Evolutionary conservation across 805 yeast species (phyloP), one percentile per base, ranked within the genome.

Genomic region (Ogataea degrootiae): DNA sequence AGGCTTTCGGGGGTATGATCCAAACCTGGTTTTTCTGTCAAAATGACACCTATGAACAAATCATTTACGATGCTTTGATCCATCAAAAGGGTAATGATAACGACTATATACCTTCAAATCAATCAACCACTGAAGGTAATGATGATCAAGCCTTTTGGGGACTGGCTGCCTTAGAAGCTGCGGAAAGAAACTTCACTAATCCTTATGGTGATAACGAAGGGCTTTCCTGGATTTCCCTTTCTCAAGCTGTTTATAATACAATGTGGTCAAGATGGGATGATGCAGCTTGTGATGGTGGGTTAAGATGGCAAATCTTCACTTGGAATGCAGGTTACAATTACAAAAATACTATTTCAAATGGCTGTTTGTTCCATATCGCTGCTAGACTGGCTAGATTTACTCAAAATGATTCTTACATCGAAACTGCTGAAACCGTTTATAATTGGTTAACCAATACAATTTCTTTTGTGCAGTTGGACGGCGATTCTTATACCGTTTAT

Each of bases 111-210:
- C 96, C 96, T 2, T 67, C 82, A 39, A 88, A 87, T 69, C 95
- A 88, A 64, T 76, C 89, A 11, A 75, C 84, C 8, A 82, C 94
- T 2, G 96, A 88, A 67, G 96, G 96, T 66, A 88, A 88, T 62
- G 96, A 88, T 73, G 96, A 88, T 73, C 96, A 88, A 68, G 96
- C 87, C 0, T 85, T 89, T 62, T 88, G 96, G 96, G 96, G 96
- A 1, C 72, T 89, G 41, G 85, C 94, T 2, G 94, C 74, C 2
- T 82, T 88, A 86, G 80, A 77, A 16, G 96, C 96, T 1, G 84
- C 89, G 2, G 96, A 88, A 61, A 77, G 86, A 61, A 85, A 85
- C 67, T 89, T 89, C 67, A 72, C 87, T 6, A 85, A 87, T 58
- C 90, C 91, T 1, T 85, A 86, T 29, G 48, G 45, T 22, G 57